Evolutionary conservation across 805 yeast genomes (phyloP), one percentile per base, ranked within the genome.

Genomic region (Lipomyces oligophaga): DNA sequence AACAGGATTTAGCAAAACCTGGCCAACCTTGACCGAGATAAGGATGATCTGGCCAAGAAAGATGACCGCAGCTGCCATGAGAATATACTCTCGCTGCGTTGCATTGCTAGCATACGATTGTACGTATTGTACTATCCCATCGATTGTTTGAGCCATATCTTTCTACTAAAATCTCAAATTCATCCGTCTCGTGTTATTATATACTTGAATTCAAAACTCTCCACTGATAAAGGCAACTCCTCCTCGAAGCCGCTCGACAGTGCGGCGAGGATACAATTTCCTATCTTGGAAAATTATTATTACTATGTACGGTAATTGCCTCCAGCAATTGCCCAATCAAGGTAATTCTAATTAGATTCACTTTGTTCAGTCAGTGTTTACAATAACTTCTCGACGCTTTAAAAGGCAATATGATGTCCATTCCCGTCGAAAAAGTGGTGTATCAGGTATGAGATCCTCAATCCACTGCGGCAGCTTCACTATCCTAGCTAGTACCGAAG

Each of bases 371-470:
- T n/a, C n/a, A n/a, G n/a, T n/a, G n/a, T n/a, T n/a, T n/a, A n/a
- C n/a, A 27, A 27, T 13, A 10, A 10, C 30, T 27, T 10, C 30
- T 27, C 13, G 30, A 26, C 13, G 26, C 28, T 38, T 39, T 26
- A 50, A 34, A 15, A 50, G 31, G 28, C 55, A 50, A 25, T 47
- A 50, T 10, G 45, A 38, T 18, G 43, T 41, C 45, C 43, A 50
- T 16, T 15, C 16, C 8, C 55, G 35, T n/a, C 30, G 36, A 31
- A 39, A 45, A 15, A 40, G 13, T 4, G 25, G n/a, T n/a, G 27
- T 30, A 13, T 41, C 45, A 4, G 45, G 41, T 8, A 50, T 35
- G 34, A 34, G n/a, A 3, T n/a, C 16, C 30, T 52, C 56, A 18
- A 49, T 19, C 7, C 22, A 18, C 2, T 40, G 45, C 4, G 56